A percentile compares a stretch with the other conserved stretches of the same genome.
These are phyloP conservation scores for Aspergillus tamarii DNA, from an alignment of 2,329 filamentous ascomycete species.

Conservation along the genomic window DNA sequence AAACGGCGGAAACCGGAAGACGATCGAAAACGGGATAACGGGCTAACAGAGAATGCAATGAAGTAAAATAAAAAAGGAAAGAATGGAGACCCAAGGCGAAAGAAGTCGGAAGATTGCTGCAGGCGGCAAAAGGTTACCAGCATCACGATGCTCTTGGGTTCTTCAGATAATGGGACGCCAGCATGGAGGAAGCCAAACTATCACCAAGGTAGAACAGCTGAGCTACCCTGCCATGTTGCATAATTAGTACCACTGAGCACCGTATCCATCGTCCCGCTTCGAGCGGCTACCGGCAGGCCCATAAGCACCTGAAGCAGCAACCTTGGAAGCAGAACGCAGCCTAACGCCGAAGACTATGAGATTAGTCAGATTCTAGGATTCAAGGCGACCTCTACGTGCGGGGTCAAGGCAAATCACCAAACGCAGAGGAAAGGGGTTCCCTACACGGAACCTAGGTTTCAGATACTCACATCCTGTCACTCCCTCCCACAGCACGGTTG, in stretches of 20 bases:
- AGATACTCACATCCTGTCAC: constrained; percentile 95
- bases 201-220: constrained; percentile 24
- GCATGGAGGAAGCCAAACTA: constrained; percentile 31
- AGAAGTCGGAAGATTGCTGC: constrained; percentile 38
- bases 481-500: constrained; percentile 75
- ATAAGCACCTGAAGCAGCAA: constrained; percentile 57
- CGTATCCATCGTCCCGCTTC: constrained; percentile 58
- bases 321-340: constrained; percentile 81
- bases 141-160: constrained; percentile 33
- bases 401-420: constrained; percentile 71
- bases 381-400: constrained; percentile 68
- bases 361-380: constrained; percentile 79
- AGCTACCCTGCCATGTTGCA: constrained; percentile 36
- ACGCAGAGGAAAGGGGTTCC: constrained; percentile 76
- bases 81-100: constrained; percentile 35
- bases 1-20: constrained; percentile 37
- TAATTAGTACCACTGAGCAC: constrained; percentile 50
- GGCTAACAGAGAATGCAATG: constrained; percentile 41
- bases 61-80: constrained; percentile 31
- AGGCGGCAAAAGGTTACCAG: constrained; percentile 33
- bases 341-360: constrained; percentile 81
- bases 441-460: constrained; percentile 78
- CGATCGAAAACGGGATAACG: constrained; percentile 39
- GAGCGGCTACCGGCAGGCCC: constrained; percentile 53
- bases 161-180: constrained; percentile 32